Percentiles rank a stretch among this genome's conserved stretches.
Evolutionary conservation across 2,329 filamentous ascomycete species (phyloP).

Genomic region (Blumeria graminis): DNA sequence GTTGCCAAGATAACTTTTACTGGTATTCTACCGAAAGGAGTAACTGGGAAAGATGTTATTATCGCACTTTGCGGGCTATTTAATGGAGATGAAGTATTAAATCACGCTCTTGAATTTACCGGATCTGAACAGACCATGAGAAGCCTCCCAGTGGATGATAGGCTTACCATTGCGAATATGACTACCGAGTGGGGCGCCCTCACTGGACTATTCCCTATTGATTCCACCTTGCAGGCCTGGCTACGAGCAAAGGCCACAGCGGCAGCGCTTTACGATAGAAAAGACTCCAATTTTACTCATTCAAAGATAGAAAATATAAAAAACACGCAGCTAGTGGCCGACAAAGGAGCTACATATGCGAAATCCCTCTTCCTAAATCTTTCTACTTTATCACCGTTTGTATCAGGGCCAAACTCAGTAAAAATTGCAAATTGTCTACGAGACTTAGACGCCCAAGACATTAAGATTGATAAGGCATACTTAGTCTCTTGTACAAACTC

Average conservation of each 20-base stretch:
- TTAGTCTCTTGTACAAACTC: slow-evolving; percentile 80
- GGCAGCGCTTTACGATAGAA: slow-evolving; percentile 32
- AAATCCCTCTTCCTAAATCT: slow-evolving; percentile 67
- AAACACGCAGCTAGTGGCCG: slow-evolving; percentile 39
- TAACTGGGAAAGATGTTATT: slow-evolving; percentile 87
- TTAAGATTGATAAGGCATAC: slow-evolving; percentile 64
- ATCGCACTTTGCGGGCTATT: slow-evolving; percentile 71
- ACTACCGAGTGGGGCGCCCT: slow-evolving; percentile 61
- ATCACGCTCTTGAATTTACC: slow-evolving; percentile 73
- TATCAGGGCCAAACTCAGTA: slow-evolving; percentile 75
- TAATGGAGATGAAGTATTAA: slow-evolving; percentile 68
- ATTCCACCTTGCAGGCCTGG: slow-evolving; percentile 48
- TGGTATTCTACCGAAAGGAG: slow-evolving; percentile 50
- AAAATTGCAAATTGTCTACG: slow-evolving; percentile 60
- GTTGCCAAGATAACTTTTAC: slow-evolving; percentile 59
- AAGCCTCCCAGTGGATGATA: slow-evolving; percentile 46
- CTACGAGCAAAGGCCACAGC: slow-evolving; percentile 51
- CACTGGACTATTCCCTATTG: slow-evolving; percentile 56
- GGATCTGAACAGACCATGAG: slow-evolving; percentile 55
- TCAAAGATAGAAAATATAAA: slow-evolving; percentile 48
- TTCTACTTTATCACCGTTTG: slow-evolving; percentile 59
- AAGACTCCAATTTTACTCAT: slow-evolving; percentile 40
- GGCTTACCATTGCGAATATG: slow-evolving; percentile 61
- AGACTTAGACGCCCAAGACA: slow-evolving; percentile 48
- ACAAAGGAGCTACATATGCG: slow-evolving; percentile 56